A percentile compares a stretch with the other conserved stretches of the same genome.
phyloP scores from a whole-genome alignment of 192 early-diverging fungal species.

The Rhizophlyctis rosea region DNA sequence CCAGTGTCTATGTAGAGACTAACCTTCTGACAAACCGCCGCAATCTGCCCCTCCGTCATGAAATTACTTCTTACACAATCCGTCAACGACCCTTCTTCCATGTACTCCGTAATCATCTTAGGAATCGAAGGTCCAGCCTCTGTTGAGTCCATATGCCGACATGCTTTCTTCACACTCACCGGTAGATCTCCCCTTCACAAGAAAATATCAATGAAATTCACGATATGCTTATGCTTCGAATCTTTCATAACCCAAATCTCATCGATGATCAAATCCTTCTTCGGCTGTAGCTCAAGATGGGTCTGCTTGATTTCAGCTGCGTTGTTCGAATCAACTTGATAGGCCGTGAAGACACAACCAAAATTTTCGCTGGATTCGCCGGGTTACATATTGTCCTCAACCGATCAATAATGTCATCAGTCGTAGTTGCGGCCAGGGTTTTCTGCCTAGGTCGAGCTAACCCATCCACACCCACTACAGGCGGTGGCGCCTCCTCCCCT shows the following conservation, averaged over 20 bases:
- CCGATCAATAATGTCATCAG: conserved; percentile 72
- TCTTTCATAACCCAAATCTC: conserved; percentile 63
- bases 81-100: conserved; percentile 86
- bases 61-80: conserved; percentile 74
- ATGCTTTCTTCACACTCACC: too few relatives aligned
- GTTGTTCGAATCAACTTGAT: conserved; percentile 54
- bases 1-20: conserved; percentile 39
- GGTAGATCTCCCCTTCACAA: conserved; percentile 75
- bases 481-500: neutral
- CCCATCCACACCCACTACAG: neutral
- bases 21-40: conserved; percentile 88
- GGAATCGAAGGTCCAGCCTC: too few relatives aligned
- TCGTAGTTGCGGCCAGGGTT: conserved; percentile 46
- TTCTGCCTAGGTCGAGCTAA: too few relatives aligned
- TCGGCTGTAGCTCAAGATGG: conserved; percentile 92
- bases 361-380: conserved; percentile 84
- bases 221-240: conserved; percentile 66
- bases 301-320: conserved; percentile 96
- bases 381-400: conserved; percentile 78
- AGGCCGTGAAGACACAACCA: conserved; percentile 88
- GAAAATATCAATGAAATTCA: conserved; percentile 80
- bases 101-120: conserved; percentile 90
- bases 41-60: conserved; percentile 93
- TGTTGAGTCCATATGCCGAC: neutral
- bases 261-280: conserved; percentile 94